phyloP scores from a whole-genome alignment of 2,329 filamentous ascomycete species.

The Claviceps pusilla region DNA sequence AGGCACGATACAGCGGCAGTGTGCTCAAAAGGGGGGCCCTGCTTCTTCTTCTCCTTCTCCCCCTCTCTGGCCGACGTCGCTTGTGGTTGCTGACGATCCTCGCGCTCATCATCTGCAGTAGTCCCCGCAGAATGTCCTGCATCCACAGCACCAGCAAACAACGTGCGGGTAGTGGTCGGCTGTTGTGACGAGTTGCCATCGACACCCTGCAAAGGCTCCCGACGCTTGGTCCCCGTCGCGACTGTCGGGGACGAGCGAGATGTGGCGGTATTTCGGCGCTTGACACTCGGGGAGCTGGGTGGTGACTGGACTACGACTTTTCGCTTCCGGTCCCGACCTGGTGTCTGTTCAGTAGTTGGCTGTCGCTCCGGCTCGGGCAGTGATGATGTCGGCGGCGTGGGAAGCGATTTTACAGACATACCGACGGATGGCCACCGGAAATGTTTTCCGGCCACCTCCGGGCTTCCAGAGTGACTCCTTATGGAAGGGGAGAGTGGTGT shows the following conservation, averaged over 20 bases:
- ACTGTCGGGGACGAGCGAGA: neutral
- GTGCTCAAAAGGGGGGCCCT: no score
- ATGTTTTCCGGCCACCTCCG: neutral
- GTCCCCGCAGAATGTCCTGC: neutral
- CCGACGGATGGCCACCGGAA: neutral
- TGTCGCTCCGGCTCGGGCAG: neutral
- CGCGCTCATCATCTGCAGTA: neutral
- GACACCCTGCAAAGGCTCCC: slow-evolving; percentile 11
- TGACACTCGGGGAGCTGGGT: slow-evolving; percentile 6
- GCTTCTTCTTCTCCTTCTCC: neutral
- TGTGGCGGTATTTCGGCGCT: slow-evolving; percentile 5
- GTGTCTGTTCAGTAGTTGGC: neutral
- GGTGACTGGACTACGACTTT: slow-evolving; percentile 1
- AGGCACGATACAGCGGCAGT: neutral
- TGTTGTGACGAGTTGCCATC: slow-evolving; percentile 11
- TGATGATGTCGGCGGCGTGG: slow-evolving; percentile 8
- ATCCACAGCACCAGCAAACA: neutral
- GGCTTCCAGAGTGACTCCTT: neutral
- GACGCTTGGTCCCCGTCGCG: slow-evolving; percentile 1
- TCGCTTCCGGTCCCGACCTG: slow-evolving; percentile 2
- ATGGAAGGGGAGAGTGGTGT: neutral
- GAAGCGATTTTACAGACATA: neutral
- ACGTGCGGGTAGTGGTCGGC: neutral
- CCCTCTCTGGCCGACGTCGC: neutral
- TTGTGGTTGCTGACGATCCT: neutral